These are phyloP conservation scores for Pythium oligandrum DNA, from an alignment of 352 stramenopile species.

Conservation along the genomic window DNA sequence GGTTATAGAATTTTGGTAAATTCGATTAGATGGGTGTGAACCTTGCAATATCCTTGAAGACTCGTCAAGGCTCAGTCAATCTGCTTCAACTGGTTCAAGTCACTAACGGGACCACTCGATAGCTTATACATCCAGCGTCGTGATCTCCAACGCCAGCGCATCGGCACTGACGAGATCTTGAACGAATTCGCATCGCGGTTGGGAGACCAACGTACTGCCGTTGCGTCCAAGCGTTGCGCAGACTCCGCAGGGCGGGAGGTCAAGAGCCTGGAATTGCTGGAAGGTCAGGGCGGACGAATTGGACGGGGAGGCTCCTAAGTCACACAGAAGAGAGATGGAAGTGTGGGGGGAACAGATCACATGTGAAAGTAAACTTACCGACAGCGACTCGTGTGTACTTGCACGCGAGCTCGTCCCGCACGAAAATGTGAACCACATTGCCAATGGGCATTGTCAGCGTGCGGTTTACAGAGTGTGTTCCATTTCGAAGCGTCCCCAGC, in stretches of 20 bases:
- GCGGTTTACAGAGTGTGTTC: not conserved
- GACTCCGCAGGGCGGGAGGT: slow-evolving; percentile 18
- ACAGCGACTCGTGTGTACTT: slow-evolving; percentile 17
- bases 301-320: not conserved
- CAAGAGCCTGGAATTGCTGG: slow-evolving; percentile 15
- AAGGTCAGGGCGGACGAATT: slow-evolving; percentile 1
- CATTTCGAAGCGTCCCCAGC: not conserved
- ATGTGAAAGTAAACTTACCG: too few relatives aligned
- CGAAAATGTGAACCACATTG: slow-evolving; percentile 21
- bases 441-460: not conserved
- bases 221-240: slow-evolving; percentile 9
- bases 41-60: too few relatives aligned
- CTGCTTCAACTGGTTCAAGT: too few relatives aligned
- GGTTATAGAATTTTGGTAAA: too few relatives aligned
- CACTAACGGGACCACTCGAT: too few relatives aligned
- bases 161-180: slow-evolving; percentile 13
- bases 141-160: not conserved
- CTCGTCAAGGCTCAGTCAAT: too few relatives aligned
- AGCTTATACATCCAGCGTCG: too few relatives aligned
- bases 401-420: slow-evolving; percentile 17
- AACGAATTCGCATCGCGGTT: slow-evolving; percentile 8
- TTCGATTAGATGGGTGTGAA: too few relatives aligned
- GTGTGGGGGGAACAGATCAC: too few relatives aligned
- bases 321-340: not conserved
- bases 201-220: too few relatives aligned